Evolutionary conservation across 2,329 filamentous ascomycete genomes (phyloP).

Genomic region (Neoascochyta sp.): DNA sequence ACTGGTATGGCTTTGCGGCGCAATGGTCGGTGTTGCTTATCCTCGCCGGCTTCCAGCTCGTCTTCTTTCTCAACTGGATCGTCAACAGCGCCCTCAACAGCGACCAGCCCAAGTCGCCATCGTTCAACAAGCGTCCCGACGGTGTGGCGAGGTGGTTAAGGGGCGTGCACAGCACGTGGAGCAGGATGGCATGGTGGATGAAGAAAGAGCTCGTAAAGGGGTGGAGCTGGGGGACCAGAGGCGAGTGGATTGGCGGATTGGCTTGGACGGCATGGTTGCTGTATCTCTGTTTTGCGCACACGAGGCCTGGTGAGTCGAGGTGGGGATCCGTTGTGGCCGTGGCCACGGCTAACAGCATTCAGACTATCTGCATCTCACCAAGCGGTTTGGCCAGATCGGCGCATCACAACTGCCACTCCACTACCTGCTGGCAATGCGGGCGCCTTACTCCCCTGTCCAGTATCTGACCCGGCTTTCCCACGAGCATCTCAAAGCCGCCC

Average conservation of each 20-base stretch:
- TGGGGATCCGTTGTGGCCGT: background rate
- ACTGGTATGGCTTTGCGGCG: constrained; percentile 53
- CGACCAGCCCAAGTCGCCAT: constrained; percentile 43
- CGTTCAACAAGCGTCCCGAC: constrained; percentile 34
- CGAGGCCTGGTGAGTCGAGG: constrained; percentile 33
- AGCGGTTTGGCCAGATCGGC: constrained; percentile 57
- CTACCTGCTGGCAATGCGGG: constrained; percentile 54
- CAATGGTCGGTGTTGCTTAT: constrained; percentile 52
- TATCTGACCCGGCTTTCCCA: constrained; percentile 53
- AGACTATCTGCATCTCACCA: constrained; percentile 64
- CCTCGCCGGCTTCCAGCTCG: constrained; percentile 42
- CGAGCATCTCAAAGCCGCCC: constrained; percentile 53
- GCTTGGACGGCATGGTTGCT: constrained; percentile 54
- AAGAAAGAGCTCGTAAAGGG: constrained; percentile 43
- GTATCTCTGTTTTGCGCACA: constrained; percentile 48
- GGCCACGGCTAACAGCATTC: background rate
- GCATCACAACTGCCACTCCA: constrained; percentile 58
- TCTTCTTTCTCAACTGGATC: constrained; percentile 37
- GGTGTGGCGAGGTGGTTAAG: constrained; percentile 22
- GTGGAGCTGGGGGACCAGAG: constrained; percentile 51
- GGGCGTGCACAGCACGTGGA: constrained; percentile 20
- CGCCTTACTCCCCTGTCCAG: constrained; percentile 51
- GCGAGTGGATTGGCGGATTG: constrained; percentile 48
- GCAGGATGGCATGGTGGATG: constrained; percentile 43
- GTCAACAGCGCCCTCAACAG: constrained; percentile 22